Conservation (phyloP, 2,329 filamentous ascomycete genomes). For the Stagonosporopsis rhizophila region DNA sequence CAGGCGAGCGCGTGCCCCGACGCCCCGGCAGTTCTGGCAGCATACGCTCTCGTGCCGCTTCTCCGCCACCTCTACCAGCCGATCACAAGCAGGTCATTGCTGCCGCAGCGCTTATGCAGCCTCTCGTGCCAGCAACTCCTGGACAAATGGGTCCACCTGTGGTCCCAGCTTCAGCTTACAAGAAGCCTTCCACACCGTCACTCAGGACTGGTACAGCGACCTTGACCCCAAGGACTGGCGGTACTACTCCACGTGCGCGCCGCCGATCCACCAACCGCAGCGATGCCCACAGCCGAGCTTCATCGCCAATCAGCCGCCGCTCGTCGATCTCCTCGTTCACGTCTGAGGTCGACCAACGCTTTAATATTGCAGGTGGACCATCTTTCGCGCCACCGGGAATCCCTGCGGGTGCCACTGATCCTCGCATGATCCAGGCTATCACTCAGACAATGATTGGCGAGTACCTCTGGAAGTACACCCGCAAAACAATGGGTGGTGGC, state of each 20-base stretch:
- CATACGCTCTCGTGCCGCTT: slow-evolving; percentile 58
- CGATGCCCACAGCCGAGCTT: slow-evolving; percentile 53
- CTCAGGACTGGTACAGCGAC: slow-evolving; percentile 52
- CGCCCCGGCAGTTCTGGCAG: slow-evolving; percentile 79
- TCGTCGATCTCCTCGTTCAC: slow-evolving; percentile 95
- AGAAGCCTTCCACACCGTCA: slow-evolving; percentile 52
- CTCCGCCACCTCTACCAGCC: slow-evolving; percentile 75
- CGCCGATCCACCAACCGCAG: slow-evolving; percentile 52
- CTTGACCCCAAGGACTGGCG: slow-evolving; percentile 54
- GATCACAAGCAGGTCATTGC: slow-evolving; percentile 88
- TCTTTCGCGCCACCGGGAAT: slow-evolving; percentile 65
- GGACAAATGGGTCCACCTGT: slow-evolving; percentile 82
- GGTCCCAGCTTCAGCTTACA: slow-evolving; percentile 78
- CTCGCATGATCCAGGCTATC: slow-evolving; percentile 98
- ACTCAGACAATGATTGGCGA: slow-evolving; percentile 99
- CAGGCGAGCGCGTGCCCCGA: slow-evolving; percentile 47
- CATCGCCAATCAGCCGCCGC: slow-evolving; percentile 66
- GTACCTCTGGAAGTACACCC: slow-evolving; percentile 98
- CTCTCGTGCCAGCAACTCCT: slow-evolving; percentile 44
- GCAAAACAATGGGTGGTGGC: slow-evolving; percentile 86
- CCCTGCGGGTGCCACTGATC: slow-evolving; percentile 75
- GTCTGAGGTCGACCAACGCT: slow-evolving; percentile 89
- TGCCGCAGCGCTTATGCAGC: slow-evolving; percentile 68
- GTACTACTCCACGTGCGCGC: slow-evolving; percentile 63
- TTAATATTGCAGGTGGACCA: slow-evolving; percentile 67